Evolutionary conservation across 176 grass and related monocot species (phyloP), one percentile per base, ranked within the genome.

Genomic region (Carex cristatella): DNA sequence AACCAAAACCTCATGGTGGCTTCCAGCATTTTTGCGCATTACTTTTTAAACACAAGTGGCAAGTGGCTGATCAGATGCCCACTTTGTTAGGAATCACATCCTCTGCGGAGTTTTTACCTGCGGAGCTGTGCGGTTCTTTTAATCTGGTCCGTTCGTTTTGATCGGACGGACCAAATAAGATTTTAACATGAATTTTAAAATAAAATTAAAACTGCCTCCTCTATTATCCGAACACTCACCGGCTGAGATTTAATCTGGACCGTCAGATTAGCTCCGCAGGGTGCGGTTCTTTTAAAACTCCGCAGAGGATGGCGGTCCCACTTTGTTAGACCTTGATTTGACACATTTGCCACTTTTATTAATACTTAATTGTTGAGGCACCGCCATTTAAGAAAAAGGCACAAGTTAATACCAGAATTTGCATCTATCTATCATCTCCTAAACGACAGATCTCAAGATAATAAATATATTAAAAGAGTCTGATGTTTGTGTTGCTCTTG

Each of bases 361-460:
- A 76, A 31, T 76, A 13, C 7, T 69, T 13, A 66, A 31, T 66
- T 66, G 2, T 49, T 73, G 4, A 11, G 42, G n/a, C n/a, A 74
- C 9, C 4, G 14, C 66, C 37, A 69, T 33, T 44, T 44, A 10
- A 10, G 3, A 74, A 51, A 51, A 51, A 30, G 10, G 10, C 9
- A 74, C 27, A 74, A 51, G 42, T 74, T 74, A 38, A 51, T 51
- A 74, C 40, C 18, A 73, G 3, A 73, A 11, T 49, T 49, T 53
- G 12, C 70, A 23, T 74, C 70, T 70, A 48, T 72, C 72, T 70
- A 48, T 72, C 72, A 56, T 77, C 12, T 4, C 10, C 2, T 23
- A 77, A 55, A 54, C 10, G 72, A 77, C 72, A 55, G 23, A 77
- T 55, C 72, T 77, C 48, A 48, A 32, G 44, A 74, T 74, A 42